phyloP scores from a whole-genome alignment of 2,329 filamentous ascomycete species.

The Aspergillus texensis region DNA sequence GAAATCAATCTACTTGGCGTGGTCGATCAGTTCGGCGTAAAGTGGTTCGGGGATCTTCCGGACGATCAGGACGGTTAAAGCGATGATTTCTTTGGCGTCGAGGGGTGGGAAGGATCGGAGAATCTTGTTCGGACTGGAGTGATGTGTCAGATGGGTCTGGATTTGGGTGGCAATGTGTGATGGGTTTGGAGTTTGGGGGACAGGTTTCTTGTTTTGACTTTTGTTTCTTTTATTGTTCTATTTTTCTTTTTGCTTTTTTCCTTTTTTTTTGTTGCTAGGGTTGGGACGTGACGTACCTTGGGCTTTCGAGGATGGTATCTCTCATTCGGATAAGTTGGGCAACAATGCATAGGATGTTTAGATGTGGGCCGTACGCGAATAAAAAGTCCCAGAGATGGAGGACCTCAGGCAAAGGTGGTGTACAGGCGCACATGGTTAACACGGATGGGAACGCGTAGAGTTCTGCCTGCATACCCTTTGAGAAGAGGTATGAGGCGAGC shows the following conservation, averaged over 20 bases:
- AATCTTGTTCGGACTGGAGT: constrained; percentile 80
- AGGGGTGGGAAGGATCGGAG: constrained; percentile 84
- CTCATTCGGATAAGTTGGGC: constrained; percentile 89
- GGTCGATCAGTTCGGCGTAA: constrained; percentile 84
- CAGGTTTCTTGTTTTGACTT: background rate
- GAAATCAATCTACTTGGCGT: constrained; percentile 60
- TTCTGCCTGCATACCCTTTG: constrained; percentile 86
- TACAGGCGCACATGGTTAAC: constrained; percentile 91
- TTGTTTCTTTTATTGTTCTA: background rate
- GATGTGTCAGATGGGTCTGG: constrained; percentile 15
- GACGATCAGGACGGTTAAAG: constrained; percentile 81
- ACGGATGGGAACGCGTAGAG: constrained; percentile 97
- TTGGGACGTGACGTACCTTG: constrained; percentile 62
- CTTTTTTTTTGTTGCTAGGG: constrained; percentile 3
- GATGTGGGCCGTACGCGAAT: constrained; percentile 90
- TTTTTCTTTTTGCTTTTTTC: background rate
- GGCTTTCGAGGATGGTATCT: constrained; percentile 77
- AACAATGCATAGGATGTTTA: constrained; percentile 96
- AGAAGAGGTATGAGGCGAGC: constrained; percentile 78
- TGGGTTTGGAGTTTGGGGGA: background rate
- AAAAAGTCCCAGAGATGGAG: constrained; percentile 94
- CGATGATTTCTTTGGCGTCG: constrained; percentile 81
- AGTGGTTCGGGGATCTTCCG: constrained; percentile 88
- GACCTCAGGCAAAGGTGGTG: constrained; percentile 90
- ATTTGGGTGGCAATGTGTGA: background rate